Conservation (phyloP, 257 asterid species). For the Gentiana dahurica region DNA sequence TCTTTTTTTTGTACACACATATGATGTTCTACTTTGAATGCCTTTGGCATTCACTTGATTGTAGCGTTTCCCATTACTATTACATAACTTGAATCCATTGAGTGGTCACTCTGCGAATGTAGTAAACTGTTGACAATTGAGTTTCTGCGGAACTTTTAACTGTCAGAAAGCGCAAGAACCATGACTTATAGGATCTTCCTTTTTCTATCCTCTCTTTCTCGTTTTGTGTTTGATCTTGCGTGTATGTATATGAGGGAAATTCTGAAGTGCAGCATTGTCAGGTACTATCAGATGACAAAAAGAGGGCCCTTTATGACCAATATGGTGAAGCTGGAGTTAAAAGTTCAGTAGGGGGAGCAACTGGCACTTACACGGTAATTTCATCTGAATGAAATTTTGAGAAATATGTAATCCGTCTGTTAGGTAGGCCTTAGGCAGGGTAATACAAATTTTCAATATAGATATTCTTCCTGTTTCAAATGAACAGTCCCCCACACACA, state of each 20-base stretch:
- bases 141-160: neutral
- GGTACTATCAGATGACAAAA: constrained; percentile 98
- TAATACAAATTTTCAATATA: too few relatives aligned
- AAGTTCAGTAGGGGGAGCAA: constrained; percentile 69
- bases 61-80: too few relatives aligned
- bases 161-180: too few relatives aligned
- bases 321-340: constrained; percentile 98
- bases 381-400: constrained; percentile 5
- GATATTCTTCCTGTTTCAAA: too few relatives aligned
- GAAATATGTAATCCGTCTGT: constrained; percentile 1
- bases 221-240: neutral
- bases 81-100: neutral
- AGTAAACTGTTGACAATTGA: neutral
- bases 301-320: constrained; percentile 89
- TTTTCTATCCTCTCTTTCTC: neutral
- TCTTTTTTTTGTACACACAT: too few relatives aligned
- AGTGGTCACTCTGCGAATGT: neutral
- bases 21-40: too few relatives aligned
- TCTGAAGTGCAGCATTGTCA: constrained; percentile 52
- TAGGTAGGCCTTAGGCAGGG: neutral
- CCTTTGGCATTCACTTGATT: too few relatives aligned
- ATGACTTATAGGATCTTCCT: neutral
- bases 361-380: constrained; percentile 83
- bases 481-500: too few relatives aligned
- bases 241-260: constrained; percentile 11